Percentiles rank a stretch among this genome's conserved stretches.
phyloP scores from a whole-genome alignment of 2,329 filamentous ascomycete species.

The Pseudogymnoascus sp. region DNA sequence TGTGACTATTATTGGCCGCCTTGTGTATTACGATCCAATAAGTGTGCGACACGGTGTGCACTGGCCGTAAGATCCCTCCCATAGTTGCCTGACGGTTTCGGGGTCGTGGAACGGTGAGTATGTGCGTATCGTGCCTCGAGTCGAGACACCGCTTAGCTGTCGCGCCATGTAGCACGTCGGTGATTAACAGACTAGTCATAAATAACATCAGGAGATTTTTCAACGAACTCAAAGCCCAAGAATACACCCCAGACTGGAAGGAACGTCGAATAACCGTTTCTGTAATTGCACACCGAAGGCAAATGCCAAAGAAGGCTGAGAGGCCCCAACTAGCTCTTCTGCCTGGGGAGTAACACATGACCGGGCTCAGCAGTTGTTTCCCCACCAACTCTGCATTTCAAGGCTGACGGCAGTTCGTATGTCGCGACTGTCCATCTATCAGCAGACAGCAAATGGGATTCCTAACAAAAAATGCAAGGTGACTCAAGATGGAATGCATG shows the following conservation, averaged over 20 bases:
- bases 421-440: conserved; percentile 2
- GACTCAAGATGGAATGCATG: neutral
- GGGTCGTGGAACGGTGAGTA: neutral
- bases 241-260: neutral
- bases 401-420: conserved; percentile 1
- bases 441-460: neutral
- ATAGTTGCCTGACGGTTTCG: neutral
- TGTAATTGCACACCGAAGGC: neutral
- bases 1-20: neutral
- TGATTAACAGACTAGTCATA: neutral
- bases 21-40: neutral
- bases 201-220: neutral
- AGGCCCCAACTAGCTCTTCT: neutral
- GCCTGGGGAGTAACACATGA: neutral
- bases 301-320: neutral
- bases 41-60: neutral
- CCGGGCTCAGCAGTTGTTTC: neutral
- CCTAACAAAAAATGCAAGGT: neutral
- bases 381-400: conserved; percentile 4
- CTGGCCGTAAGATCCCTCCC: neutral
- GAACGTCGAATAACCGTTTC: neutral
- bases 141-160: neutral
- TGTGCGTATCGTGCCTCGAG: neutral
- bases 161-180: neutral
- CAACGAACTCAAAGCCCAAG: neutral